A percentile compares a stretch with the other conserved stretches of the same genome.
Conservation (phyloP, 805 yeast species). For the Starmera caribaea region DNA sequence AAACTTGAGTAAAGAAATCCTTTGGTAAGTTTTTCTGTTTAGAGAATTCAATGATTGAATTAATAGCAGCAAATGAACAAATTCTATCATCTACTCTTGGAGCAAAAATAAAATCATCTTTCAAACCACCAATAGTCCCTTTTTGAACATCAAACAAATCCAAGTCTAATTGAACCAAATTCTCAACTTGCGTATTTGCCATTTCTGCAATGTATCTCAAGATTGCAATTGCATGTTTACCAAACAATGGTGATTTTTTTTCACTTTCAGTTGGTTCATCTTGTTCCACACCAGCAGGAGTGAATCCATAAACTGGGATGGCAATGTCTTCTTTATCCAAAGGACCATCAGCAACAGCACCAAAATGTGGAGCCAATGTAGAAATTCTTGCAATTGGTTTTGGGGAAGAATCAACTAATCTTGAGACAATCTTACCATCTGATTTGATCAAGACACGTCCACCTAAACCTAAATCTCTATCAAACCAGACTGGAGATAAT, state of each 20-base stretch:
- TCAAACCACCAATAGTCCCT: slow-evolving; percentile 70
- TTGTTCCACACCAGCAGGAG: slow-evolving; percentile 20
- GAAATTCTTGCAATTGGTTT: slow-evolving; percentile 75
- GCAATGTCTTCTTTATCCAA: slow-evolving; percentile 71
- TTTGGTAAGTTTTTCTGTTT: slow-evolving; percentile 21
- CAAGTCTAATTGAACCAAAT: slow-evolving; percentile 62
- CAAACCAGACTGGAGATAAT: slow-evolving; percentile 60
- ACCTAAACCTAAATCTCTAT: slow-evolving; percentile 78
- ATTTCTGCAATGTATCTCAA: slow-evolving; percentile 60
- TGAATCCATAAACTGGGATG: slow-evolving; percentile 68
- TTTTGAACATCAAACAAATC: slow-evolving; percentile 77
- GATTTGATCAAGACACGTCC: slow-evolving; percentile 58
- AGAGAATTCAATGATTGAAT: slow-evolving; percentile 43
- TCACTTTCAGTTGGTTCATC: slow-evolving; percentile 51
- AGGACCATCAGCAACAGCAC: slow-evolving; percentile 56
- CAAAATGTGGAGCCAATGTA: slow-evolving; percentile 82
- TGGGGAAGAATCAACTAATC: slow-evolving; percentile 48
- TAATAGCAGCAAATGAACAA: slow-evolving; percentile 66
- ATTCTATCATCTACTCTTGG: slow-evolving; percentile 83
- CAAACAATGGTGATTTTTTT: slow-evolving; percentile 52
- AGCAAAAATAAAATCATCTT: slow-evolving; percentile 65
- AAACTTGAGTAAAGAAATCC: slow-evolving; percentile 45
- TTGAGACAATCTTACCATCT: slow-evolving; percentile 27
- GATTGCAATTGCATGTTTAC: slow-evolving; percentile 57
- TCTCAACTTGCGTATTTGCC: slow-evolving; percentile 48